Percentiles rank a stretch among this genome's conserved stretches.
phyloP scores from a whole-genome alignment of 345 rosid species.

The Gossypium turneri region DNA sequence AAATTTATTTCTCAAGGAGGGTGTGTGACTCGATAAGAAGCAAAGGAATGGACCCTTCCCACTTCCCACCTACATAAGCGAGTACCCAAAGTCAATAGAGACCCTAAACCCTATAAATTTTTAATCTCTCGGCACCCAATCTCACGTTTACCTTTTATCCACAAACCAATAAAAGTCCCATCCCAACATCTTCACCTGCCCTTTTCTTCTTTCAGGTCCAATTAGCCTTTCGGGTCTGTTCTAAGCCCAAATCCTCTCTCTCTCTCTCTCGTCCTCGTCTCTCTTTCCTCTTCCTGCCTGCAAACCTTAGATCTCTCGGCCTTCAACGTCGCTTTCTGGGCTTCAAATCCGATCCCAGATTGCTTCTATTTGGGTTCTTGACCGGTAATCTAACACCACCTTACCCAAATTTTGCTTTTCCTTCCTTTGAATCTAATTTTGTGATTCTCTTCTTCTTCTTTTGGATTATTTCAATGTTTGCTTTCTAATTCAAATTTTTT shows the following conservation, averaged over 20 bases:
- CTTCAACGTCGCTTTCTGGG: not conserved
- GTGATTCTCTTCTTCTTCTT: not conserved
- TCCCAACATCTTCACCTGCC: too few species aligned
- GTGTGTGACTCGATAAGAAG: too few species aligned
- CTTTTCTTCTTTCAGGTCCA: conserved; percentile 34
- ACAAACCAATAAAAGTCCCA: too few species aligned
- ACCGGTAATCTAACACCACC: conserved; percentile 15
- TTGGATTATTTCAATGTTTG: not conserved
- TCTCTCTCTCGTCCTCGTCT: not conserved
- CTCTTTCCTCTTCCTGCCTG: conserved; percentile 1
- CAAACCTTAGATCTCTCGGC: conserved; percentile 37
- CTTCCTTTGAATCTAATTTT: not conserved
- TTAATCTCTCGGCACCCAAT: too few species aligned
- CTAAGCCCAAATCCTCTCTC: conserved; percentile 46
- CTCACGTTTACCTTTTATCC: too few species aligned
- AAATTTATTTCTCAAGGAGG: too few species aligned
- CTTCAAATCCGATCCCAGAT: conserved; percentile 17
- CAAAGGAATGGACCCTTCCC: too few species aligned
- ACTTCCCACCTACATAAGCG: too few species aligned
- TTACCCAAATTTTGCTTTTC: conserved; percentile 1
- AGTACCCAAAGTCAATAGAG: too few species aligned
- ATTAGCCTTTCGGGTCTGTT: conserved; percentile 40
- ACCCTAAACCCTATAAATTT: too few species aligned
- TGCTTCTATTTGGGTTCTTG: not conserved
- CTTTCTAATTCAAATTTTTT: not conserved